Evolutionary conservation across 495 filamentous ascomycete genomes (phyloP).

Genomic region (Neurospora hispaniola): DNA sequence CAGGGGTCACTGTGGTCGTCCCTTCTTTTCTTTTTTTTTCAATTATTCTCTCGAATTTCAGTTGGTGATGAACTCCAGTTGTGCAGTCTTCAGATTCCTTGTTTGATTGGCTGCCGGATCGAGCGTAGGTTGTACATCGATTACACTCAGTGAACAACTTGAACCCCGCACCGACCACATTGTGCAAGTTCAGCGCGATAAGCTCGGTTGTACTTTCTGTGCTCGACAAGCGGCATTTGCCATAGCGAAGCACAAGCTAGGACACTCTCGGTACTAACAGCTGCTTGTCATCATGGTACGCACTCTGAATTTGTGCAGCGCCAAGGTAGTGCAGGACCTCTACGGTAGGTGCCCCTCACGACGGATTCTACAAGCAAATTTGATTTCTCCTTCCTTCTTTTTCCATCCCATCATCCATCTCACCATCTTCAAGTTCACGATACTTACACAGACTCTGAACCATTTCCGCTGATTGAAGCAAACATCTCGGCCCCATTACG

Average conservation of each 20-base stretch:
- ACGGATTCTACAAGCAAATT: not conserved
- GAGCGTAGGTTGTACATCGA: not conserved
- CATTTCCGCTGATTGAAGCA: not conserved
- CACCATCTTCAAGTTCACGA: not conserved
- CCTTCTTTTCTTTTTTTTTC: not conserved
- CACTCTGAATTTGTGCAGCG: too few relatives aligned
- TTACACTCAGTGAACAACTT: not conserved
- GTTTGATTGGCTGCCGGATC: not conserved
- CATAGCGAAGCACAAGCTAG: too few relatives aligned
- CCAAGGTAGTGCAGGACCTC: too few relatives aligned
- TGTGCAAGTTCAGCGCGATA: not conserved
- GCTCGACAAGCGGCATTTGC: not conserved
- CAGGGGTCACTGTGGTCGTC: not conserved
- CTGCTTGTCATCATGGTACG: not conserved
- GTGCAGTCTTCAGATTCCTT: not conserved
- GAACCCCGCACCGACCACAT: not conserved
- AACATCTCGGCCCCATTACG: not conserved
- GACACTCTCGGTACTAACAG: not conserved
- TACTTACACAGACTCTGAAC: not conserved
- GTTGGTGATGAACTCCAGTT: not conserved
- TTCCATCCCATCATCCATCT: not conserved
- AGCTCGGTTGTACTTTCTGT: not conserved
- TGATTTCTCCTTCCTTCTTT: not conserved
- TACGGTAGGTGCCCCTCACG: not conserved
- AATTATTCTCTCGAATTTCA: not conserved